Base-by-base conservation (phyloP, 177 flowering plant genomes). In the Tripterygium wilfordii region DNA sequence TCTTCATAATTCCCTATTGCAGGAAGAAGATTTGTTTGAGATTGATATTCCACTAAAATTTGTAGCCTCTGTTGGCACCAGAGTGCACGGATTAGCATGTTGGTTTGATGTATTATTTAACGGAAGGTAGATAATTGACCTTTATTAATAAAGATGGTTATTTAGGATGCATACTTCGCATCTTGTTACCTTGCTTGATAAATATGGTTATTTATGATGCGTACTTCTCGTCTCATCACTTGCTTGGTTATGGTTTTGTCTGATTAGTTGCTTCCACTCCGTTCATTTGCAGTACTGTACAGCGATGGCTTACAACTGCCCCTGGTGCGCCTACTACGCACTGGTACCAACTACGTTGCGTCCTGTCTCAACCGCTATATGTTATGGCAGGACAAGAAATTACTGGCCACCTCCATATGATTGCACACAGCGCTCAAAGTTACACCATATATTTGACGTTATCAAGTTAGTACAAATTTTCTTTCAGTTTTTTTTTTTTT, bases 371-470 rank as follows among this genome's bases (percentile, higher is more conserved):
- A 60, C 99, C 97, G 18, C 64, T 92, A 15, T 89, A 89, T 71
- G 97, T 92, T 28, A 86, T 92, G 99, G 92, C 96, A 15, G 99
- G 99, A 15, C 99, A 92, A 72, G 99, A 94, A 65, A 87, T 94
- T 38, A 78, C 77, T 27, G 97, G 97, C 35, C 67, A 51, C 27
- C 88, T 94, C 20, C 92, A 48, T 52, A 66, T 94, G 96, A 69
- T 89, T 62, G 95, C 99, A 14, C 97, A 94, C 70, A 85, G 68
- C 63, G 84, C 95, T 63, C 97, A 94, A 76, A 94, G 99, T 63
- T 94, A 94, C 33, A 89, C 97, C 10, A 58, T 94, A 63, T 31
- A 85, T 65, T 65, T 94, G 16, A 89, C 97, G 16, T 43, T 94
- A 62, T 78, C 96, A 78, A 82, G 99, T 94, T 49, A 25, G 77